Evolutionary conservation across 495 filamentous ascomycete species (phyloP), one percentile per base, ranked within the genome.

Genomic region (Lindgomyces ingoldianus): DNA sequence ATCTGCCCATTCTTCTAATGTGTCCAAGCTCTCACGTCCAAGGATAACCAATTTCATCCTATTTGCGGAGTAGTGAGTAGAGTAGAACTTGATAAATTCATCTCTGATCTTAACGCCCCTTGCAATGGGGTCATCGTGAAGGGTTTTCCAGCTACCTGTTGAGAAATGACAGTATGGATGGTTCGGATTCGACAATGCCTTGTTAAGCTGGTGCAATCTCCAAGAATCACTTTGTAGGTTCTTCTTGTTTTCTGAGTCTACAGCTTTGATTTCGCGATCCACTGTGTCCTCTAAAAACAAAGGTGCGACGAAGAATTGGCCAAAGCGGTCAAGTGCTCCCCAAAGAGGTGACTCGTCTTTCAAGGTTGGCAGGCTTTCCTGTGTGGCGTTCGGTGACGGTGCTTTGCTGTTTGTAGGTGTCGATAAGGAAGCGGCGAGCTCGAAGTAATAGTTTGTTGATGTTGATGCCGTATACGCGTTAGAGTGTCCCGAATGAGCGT

Each of bases 231-330:
- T 96, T 78, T 99, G 94, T 24, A 99, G 83, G 66, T 99, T 99
- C 81, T 99, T 98, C 82, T 99, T 99, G 77, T 98, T 96, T 74
- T 99, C 94, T 0, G 94, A 98, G 76, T 99, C 94, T 19, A 99
- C 94, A 19, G 94, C 94, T 62, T 80, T 84, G 62, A 99, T 79
- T 77, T 99, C 94, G 27, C 94, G 86, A 66, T 99, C 94, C 42
- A 99, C 74, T 1, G 93, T 96, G 42, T 87, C 91, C 54, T 87
- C 85, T 12, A 97, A 82, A 74, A 98, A 99, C 22, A 99, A 84
- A 0, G 94, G 94, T 24, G 85, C 82, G 64, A 97, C 86, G 78
- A 99, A 99, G 76, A 99, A 99, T 76, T 99, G 94, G 36, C 95
- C 91, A 75, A 99, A 99, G 25, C 93, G 85, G 74, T 99, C 94